A percentile compares a stretch with the other conserved stretches of the same genome.
phyloP scores from a whole-genome alignment of 768 basidiomycete genomes.

The Trametes cingulata region DNA sequence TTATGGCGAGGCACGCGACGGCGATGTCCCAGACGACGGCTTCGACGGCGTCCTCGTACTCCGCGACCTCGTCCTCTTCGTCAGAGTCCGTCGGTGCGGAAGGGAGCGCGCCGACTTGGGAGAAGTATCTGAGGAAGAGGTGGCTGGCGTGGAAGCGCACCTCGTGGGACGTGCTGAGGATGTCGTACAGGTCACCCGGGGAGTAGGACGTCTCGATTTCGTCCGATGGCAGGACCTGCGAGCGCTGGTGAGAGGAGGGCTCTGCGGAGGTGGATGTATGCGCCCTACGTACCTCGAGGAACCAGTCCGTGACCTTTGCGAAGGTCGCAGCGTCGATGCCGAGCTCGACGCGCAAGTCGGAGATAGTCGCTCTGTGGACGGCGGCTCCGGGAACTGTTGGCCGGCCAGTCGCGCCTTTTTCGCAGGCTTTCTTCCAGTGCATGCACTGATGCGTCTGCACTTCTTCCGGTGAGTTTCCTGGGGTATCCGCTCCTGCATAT shows the following conservation, averaged over 20 bases:
- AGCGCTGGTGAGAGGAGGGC: not conserved
- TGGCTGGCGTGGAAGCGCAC: conserved; percentile 68
- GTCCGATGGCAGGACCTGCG: conserved; percentile 23
- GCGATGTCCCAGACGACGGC: conserved; percentile 59
- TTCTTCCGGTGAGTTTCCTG: not conserved
- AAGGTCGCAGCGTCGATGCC: conserved; percentile 40
- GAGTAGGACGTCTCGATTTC: conserved; percentile 13
- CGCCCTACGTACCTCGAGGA: conserved; percentile 41
- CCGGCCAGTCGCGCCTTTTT: not conserved
- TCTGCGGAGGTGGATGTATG: not conserved
- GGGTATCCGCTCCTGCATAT: not conserved
- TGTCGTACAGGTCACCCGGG: conserved; percentile 46
- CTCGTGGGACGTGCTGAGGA: conserved; percentile 53
- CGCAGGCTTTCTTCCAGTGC: not conserved
- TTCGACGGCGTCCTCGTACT: conserved; percentile 16
- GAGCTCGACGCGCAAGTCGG: not conserved
- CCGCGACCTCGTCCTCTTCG: not conserved
- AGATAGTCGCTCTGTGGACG: not conserved
- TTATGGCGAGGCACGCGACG: conserved; percentile 57
- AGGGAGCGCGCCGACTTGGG: conserved; percentile 36
- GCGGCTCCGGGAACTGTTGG: not conserved
- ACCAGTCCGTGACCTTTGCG: conserved; percentile 42
- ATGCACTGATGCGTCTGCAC: not conserved
- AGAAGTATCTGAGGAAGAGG: conserved; percentile 59
- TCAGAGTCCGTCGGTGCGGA: not conserved